Evolutionary conservation across 345 rosid species (phyloP).

Genomic region (Citrus mangshanensis): DNA sequence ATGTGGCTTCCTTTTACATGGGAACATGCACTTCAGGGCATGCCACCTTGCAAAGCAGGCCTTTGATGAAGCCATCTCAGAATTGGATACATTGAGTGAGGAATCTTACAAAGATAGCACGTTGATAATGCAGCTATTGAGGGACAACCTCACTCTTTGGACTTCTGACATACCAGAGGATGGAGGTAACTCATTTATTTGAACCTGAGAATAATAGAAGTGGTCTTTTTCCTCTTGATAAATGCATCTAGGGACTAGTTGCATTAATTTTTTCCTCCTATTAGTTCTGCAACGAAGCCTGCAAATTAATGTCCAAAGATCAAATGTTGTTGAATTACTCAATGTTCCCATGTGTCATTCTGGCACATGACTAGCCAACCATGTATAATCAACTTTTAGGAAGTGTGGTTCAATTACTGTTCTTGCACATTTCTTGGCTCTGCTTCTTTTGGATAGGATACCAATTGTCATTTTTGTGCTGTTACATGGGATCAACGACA

Average conservation of each 20-base stretch:
- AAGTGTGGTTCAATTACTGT: not conserved
- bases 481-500: not conserved
- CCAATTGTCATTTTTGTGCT: not conserved
- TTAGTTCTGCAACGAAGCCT: not conserved
- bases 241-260: not conserved
- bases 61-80: conserved; percentile 72
- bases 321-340: not conserved
- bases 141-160: conserved; percentile 80
- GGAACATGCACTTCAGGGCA: conserved; percentile 39
- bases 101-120: conserved; percentile 81
- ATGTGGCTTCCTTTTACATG: conserved; percentile 2
- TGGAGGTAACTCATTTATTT: conserved; percentile 40
- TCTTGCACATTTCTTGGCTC: not conserved
- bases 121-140: conserved; percentile 66
- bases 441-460: not conserved
- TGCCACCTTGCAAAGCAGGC: conserved; percentile 74
- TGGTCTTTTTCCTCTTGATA: not conserved
- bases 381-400: not conserved
- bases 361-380: not conserved
- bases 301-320: not conserved
- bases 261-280: not conserved
- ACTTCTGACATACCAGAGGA: conserved; percentile 70
- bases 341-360: no score
- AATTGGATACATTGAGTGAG: conserved; percentile 63
- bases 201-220: not conserved